These are phyloP conservation scores for Vicia faba DNA, from an alignment of 306 rosid genomes.

Conservation along the genomic window DNA sequence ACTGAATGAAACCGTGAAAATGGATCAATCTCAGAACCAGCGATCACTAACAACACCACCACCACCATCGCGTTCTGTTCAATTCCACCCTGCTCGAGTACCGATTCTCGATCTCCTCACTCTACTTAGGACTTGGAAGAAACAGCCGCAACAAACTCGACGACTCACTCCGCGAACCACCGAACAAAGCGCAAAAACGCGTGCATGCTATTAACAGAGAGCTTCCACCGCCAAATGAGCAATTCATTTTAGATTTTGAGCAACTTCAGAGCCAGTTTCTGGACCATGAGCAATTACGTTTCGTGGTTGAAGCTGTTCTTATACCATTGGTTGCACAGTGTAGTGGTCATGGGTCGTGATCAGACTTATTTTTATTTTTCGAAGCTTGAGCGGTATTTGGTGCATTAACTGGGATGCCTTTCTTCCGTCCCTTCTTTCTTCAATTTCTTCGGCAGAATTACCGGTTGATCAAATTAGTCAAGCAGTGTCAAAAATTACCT, in stretches of 20 bases:
- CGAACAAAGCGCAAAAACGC: too few relatives aligned
- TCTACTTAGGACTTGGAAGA: constrained; percentile 75
- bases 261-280: too few relatives aligned
- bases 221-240: too few relatives aligned
- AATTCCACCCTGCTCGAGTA: constrained; percentile 81
- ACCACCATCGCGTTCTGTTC: constrained; percentile 63
- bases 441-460: constrained; percentile 73
- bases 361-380: constrained; percentile 85
- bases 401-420: constrained; percentile 88
- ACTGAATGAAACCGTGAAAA: constrained; percentile 35
- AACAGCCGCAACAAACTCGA: constrained; percentile 79
- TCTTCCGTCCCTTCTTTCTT: constrained; percentile 82
- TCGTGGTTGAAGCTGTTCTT: too few relatives aligned
- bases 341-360: constrained; percentile 86
- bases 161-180: too few relatives aligned
- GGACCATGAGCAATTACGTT: too few relatives aligned
- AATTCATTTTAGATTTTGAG: too few relatives aligned
- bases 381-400: constrained; percentile 73
- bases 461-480: constrained; percentile 73
- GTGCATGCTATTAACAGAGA: too few relatives aligned
- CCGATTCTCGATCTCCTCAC: constrained; percentile 83
- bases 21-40: constrained; percentile 88
- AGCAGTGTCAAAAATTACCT: constrained; percentile 58
- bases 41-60: constrained; percentile 43
- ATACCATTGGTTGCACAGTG: too few relatives aligned